Conservation (phyloP, 768 basidiomycete genomes). For the Lactarius indigo region DNA sequence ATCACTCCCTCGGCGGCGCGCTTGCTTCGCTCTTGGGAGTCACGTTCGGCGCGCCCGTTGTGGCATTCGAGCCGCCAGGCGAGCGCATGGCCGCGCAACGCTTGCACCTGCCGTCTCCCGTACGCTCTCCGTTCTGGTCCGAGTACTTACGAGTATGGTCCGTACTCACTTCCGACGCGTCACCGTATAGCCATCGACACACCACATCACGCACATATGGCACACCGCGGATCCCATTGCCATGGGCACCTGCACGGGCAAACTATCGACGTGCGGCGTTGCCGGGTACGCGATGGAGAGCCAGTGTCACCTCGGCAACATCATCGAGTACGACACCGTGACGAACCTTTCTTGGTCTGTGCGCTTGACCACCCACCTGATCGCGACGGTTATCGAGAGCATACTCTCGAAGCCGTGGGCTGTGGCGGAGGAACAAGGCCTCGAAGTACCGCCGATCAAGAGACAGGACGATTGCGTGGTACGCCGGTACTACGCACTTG, state of each 20-base stretch:
- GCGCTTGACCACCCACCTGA: conserved; percentile 76
- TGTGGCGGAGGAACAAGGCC: conserved; percentile 52
- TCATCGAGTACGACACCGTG: conserved; percentile 91
- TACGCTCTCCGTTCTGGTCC: conserved; percentile 35
- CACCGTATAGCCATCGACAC: conserved; percentile 52
- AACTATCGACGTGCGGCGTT: conserved; percentile 71
- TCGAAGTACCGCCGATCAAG: conserved; percentile 56
- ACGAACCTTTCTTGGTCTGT: conserved; percentile 81
- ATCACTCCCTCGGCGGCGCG: conserved; percentile 82
- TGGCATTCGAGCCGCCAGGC: conserved; percentile 83
- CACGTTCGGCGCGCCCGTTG: conserved; percentile 91
- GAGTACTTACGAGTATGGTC: not conserved
- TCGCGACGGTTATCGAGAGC: conserved; percentile 73
- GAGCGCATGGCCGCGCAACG: conserved; percentile 62
- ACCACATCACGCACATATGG: conserved; percentile 83
- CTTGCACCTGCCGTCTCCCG: conserved; percentile 84
- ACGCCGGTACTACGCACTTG: conserved; percentile 25
- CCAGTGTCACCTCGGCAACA: conserved; percentile 79
- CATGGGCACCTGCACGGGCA: conserved; percentile 77
- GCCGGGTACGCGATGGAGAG: conserved; percentile 87
- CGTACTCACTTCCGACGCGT: not conserved
- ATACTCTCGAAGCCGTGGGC: conserved; percentile 71
- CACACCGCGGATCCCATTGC: conserved; percentile 94
- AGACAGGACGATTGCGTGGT: conserved; percentile 66
- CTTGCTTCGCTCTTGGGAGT: conserved; percentile 79